Percentiles rank a stretch among this genome's conserved stretches.
Evolutionary conservation across 306 rosid species (phyloP).

Genomic region (Hippophae tibetana): DNA sequence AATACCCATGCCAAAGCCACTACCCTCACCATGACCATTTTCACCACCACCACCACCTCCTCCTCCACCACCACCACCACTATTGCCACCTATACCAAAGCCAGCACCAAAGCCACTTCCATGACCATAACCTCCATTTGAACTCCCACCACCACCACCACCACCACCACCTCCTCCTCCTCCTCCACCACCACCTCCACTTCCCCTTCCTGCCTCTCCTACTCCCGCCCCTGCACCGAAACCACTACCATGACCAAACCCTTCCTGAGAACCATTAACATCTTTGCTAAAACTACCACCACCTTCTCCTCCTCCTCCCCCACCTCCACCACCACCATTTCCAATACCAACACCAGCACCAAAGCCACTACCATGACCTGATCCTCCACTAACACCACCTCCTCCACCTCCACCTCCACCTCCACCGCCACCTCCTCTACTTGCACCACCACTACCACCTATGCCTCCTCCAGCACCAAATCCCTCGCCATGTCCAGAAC

Average conservation of each 20-base stretch:
- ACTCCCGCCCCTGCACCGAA: conserved; percentile 32
- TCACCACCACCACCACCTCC: conserved; percentile 23
- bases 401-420: conserved; percentile 10
- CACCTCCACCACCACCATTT: conserved; percentile 24
- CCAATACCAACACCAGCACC: conserved; percentile 19
- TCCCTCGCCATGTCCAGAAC: conserved; percentile 21
- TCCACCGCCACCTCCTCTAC: conserved; percentile 22
- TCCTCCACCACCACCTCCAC: conserved; percentile 11
- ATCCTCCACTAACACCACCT: conserved; percentile 15
- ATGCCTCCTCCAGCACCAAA: conserved; percentile 50
- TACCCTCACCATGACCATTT: conserved; percentile 20
- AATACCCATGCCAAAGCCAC: conserved; percentile 26
- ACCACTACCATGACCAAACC: conserved; percentile 24
- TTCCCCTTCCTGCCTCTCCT: conserved; percentile 18
- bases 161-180: conserved; percentile 20
- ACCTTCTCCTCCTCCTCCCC: conserved; percentile 39
- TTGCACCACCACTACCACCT: conserved; percentile 20
- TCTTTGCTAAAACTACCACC: conserved; percentile 35
- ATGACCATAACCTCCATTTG: conserved; percentile 27
- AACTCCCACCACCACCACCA: conserved; percentile 13
- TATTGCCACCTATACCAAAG: conserved; percentile 39
- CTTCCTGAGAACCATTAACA: conserved; percentile 26
- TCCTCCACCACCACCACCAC: conserved; percentile 35
- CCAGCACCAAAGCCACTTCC: conserved; percentile 41
- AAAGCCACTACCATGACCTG: conserved; percentile 13